These are phyloP conservation scores for Dothistroma pini DNA, from an alignment of 2,329 filamentous ascomycete species.

Conservation along the genomic window DNA sequence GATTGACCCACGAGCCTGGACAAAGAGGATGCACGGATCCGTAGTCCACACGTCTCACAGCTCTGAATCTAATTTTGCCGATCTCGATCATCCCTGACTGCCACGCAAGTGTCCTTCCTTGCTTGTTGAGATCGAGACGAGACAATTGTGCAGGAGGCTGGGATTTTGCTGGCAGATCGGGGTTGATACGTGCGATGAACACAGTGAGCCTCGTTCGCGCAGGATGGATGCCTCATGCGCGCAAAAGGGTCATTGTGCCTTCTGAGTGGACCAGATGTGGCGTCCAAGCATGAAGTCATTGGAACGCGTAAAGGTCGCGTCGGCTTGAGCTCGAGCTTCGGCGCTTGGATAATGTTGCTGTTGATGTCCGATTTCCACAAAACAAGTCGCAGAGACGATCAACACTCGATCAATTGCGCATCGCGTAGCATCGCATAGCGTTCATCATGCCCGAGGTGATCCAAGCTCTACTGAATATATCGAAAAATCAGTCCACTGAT, in stretches of 20 bases:
- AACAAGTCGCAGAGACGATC: too few relatives aligned
- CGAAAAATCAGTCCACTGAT: too few relatives aligned
- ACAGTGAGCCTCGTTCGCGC: too few relatives aligned
- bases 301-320: background rate
- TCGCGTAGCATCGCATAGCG: background rate
- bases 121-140: background rate
- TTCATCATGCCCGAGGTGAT: conserved; percentile 20
- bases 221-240: too few relatives aligned
- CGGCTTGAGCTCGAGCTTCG: background rate
- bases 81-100: background rate
- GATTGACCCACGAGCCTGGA: background rate
- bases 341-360: background rate
- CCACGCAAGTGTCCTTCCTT: background rate
- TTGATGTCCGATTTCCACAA: background rate
- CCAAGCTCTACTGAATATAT: background rate
- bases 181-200: too few relatives aligned
- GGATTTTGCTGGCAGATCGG: too few relatives aligned
- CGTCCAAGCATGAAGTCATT: background rate
- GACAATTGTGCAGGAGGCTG: background rate
- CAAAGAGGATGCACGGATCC: background rate
- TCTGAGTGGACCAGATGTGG: background rate
- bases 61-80: background rate
- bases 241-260: background rate
- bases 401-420: too few relatives aligned
- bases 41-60: too few relatives aligned